Conservation (phyloP, 2,329 filamentous ascomycete genomes). For the Eutypa lata region DNA sequence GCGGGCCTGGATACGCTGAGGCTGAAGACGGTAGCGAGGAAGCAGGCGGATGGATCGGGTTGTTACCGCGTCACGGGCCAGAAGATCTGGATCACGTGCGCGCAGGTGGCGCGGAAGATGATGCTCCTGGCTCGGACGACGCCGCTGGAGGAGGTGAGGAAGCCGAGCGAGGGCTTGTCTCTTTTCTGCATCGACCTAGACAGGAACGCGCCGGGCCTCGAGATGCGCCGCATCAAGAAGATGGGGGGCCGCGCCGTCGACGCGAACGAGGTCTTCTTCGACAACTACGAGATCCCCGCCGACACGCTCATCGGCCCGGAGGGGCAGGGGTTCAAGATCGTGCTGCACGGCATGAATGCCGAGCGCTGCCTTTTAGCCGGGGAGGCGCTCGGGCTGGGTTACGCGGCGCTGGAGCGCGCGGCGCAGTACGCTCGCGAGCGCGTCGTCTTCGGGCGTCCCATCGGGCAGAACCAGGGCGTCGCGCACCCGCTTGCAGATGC, state of each 20-base stretch:
- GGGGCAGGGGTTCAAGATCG: slow-evolving; percentile 74
- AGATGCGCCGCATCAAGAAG: slow-evolving; percentile 72
- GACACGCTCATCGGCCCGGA: slow-evolving; percentile 67
- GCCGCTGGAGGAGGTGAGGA: slow-evolving; percentile 62
- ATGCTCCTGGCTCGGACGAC: slow-evolving; percentile 77
- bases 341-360: slow-evolving; percentile 78
- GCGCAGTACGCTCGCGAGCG: slow-evolving; percentile 64
- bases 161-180: slow-evolving; percentile 71
- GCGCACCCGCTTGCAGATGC: slow-evolving; percentile 64
- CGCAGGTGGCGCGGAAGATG: slow-evolving; percentile 81
- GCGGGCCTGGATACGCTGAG: slow-evolving; percentile 75
- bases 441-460: slow-evolving; percentile 61
- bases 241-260: slow-evolving; percentile 83
- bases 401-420: slow-evolving; percentile 63
- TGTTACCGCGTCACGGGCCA: slow-evolving; percentile 70
- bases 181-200: slow-evolving; percentile 80
- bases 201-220: slow-evolving; percentile 53
- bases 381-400: slow-evolving; percentile 77
- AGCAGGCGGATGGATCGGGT: slow-evolving; percentile 38
- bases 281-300: slow-evolving; percentile 66
- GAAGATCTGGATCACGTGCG: slow-evolving; percentile 88
- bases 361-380: slow-evolving; percentile 74
- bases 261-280: slow-evolving; percentile 86
- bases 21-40: slow-evolving; percentile 62
- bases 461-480: slow-evolving; percentile 65